phyloP scores from a whole-genome alignment of 2,329 filamentous ascomycete genomes.

The Scytalidium lignicola region DNA sequence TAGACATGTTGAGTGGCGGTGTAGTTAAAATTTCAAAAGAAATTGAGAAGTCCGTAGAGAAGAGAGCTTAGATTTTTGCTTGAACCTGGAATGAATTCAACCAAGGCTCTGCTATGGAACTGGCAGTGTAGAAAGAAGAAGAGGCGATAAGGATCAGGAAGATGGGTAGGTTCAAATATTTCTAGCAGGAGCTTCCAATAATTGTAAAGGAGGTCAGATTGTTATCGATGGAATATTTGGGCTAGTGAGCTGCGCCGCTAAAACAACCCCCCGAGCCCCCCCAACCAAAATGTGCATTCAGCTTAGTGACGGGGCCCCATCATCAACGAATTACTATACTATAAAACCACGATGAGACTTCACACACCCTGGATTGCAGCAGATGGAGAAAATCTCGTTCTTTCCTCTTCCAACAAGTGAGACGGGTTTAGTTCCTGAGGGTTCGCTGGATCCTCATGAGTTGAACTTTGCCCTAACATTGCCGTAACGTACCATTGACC shows the following conservation, averaged over 20 bases:
- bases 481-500: too few relatives aligned
- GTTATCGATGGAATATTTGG: not conserved
- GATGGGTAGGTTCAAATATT: not conserved
- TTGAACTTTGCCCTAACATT: too few relatives aligned
- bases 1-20: slow-evolving; percentile 50
- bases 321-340: too few relatives aligned
- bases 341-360: too few relatives aligned
- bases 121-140: not conserved
- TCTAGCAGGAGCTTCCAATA: not conserved
- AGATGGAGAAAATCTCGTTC: too few relatives aligned
- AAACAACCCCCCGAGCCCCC: not conserved
- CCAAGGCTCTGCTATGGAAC: not conserved
- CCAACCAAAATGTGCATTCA: not conserved
- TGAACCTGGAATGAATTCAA: not conserved
- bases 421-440: too few relatives aligned
- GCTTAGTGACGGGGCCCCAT: not conserved
- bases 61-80: not conserved
- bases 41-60: not conserved
- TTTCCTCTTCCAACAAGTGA: too few relatives aligned
- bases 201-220: not conserved
- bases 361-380: too few relatives aligned
- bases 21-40: slow-evolving; percentile 2
- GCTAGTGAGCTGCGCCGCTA: not conserved
- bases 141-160: not conserved
- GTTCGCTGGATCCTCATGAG: too few relatives aligned